Evolutionary conservation across 495 filamentous ascomycete genomes (phyloP), one percentile per base, ranked within the genome.

Genomic region (Talaromyces stipitatus): DNA sequence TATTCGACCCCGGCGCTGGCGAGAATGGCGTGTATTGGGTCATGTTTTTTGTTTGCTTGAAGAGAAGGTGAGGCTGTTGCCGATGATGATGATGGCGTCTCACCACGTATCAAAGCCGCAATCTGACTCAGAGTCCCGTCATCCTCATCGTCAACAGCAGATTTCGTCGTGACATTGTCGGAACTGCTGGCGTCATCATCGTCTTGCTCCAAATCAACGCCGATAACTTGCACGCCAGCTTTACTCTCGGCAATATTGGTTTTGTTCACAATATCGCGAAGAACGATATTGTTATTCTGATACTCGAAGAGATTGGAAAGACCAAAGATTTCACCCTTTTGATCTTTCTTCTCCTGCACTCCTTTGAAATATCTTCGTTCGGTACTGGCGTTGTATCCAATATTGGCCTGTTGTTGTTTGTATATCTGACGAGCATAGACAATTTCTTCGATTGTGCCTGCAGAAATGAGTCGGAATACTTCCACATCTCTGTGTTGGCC

Each of bases 331-430:
- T 98, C 94, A 55, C 94, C 95, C 58, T 92, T 95, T 65, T 84
- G 78, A 29, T 82, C 83, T 51, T 82, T 82, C 60, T 89, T 83
- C 43, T 92, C 88, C 69, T 95, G 90, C 0, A 98, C 90, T 36
- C 94, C 94, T 63, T 88, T 91, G 76, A 98, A 98, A 71, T 98
- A 98, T 8, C 94, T 82, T 1, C 94, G 86, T 68, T 98, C 94
- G 27, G 83, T 87, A 41, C 86, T 91, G 7, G 94, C 94, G 29
- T 86, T 96, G 69, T 98, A 98, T 1, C 90, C 94, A 51, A 98
- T 98, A 63, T 96, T 97, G 2, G 94, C 94, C 66, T 97, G 94
- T 64, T 98, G 94, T 65, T 98, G 94, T 66, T 98, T 98, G 75
- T 97, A 98, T 56, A 98, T 96, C 64, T 98, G 94, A 9, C 94